phyloP scores from a whole-genome alignment of 371 early-diverging fungal genomes.

The Mucor racemosus region DNA sequence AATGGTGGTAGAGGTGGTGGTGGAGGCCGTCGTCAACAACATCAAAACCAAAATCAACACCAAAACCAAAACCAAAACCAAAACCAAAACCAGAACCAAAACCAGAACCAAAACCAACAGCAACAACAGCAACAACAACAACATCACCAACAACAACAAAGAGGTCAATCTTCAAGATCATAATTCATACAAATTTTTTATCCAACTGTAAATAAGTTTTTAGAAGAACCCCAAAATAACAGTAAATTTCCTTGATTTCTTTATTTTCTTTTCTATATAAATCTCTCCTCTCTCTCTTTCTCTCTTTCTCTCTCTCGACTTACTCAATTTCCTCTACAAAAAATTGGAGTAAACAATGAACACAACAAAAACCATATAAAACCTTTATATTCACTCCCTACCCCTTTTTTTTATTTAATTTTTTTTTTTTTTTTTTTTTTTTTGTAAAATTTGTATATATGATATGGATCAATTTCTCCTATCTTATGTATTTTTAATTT shows the following conservation, averaged over 20 bases:
- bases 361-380: not conserved
- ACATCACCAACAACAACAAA: slow-evolving; percentile 12
- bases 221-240: slow-evolving; percentile 20
- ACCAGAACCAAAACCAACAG: not conserved
- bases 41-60: not conserved
- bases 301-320: not conserved
- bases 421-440: not conserved
- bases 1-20: slow-evolving; percentile 12
- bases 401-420: not conserved
- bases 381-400: not conserved
- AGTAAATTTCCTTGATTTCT: slow-evolving; percentile 10
- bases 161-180: slow-evolving; percentile 25
- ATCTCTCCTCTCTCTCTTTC: not conserved
- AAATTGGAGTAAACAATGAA: not conserved
- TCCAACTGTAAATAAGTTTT: slow-evolving; percentile 23
- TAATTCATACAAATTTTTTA: slow-evolving; percentile 7
- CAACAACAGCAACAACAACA: not conserved
- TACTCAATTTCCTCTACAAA: not conserved
- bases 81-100: not conserved
- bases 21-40: slow-evolving; percentile 3
- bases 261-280: slow-evolving; percentile 11
- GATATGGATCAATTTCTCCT: not conserved
- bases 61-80: not conserved
- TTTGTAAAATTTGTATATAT: not conserved
- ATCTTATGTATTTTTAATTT: not conserved